Evolutionary conservation across 2,329 filamentous ascomycete species (phyloP).

Genomic region (Colletotrichum echinochloae): DNA sequence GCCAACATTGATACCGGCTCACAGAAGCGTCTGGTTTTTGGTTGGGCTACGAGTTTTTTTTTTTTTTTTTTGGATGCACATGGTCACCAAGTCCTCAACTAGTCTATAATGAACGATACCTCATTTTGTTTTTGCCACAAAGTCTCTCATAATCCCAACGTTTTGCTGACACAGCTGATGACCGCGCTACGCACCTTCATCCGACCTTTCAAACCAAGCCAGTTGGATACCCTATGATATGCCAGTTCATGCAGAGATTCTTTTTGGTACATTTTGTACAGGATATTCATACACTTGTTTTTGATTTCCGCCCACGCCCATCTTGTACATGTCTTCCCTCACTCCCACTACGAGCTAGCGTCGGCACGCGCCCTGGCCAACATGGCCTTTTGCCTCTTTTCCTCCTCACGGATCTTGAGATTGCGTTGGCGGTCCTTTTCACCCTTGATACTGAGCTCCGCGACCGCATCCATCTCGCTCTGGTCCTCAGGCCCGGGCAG

Average conservation of each 20-base stretch:
- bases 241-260: conserved; percentile 22
- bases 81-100: conserved; percentile 10
- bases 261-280: conserved; percentile 42
- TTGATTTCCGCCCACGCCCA: background rate
- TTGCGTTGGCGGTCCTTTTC: conserved; percentile 67
- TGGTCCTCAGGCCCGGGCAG: conserved; percentile 70
- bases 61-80: conserved; percentile 26
- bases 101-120: conserved; percentile 23
- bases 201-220: background rate
- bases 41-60: background rate
- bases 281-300: conserved; percentile 34
- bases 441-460: conserved; percentile 64
- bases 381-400: conserved; percentile 71
- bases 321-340: background rate
- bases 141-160: too few species aligned
- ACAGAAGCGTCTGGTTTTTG: conserved; percentile 12
- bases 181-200: background rate
- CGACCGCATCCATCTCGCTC: conserved; percentile 67
- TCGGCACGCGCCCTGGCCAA: conserved; percentile 53
- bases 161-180: background rate
- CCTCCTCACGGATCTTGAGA: conserved; percentile 64
- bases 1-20: conserved; percentile 6
- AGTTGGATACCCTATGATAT: background rate
- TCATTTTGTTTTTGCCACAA: background rate
- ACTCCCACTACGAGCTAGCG: conserved; percentile 44